Evolutionary conservation across 2,329 filamentous ascomycete species (phyloP), one percentile per base, ranked within the genome.

Genomic region (Orbilia javanica): DNA sequence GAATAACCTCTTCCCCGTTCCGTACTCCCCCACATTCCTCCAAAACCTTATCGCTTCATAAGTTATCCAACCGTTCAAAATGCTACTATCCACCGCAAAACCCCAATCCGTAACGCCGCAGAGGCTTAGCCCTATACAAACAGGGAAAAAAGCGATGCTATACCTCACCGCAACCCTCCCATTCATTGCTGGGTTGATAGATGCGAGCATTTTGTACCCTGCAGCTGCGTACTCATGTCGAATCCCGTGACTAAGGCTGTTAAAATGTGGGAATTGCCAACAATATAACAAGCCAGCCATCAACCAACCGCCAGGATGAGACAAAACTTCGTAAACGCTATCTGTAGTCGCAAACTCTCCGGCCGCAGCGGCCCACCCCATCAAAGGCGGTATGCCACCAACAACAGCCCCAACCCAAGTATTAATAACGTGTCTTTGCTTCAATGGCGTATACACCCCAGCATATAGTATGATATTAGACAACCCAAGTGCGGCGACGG

Each of bases 251-350:
- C 92, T 94, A 22, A 99, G 87, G 0, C 94, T 92, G 88, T 97
- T 98, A 86, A 99, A 99, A 85, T 99, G 96, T 2, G 96, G 94
- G 83, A 99, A 98, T 83, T 99, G 95, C 96, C 96, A 99, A 11
- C 94, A 92, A 81, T 97, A 97, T 4, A 99, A 86, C 5, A 98
- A 85, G 0, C 88, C 90, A 0, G 93, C 95, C 13, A 97, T 86
- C 0, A 98, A 86, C 96, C 96, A 99, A 3, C 95, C 96, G 4
- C 96, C 96, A 0, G 81, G 81, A 53, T 82, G 81, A 1, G 74
- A 78, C 0, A 82, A 71, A 25, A 70, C 67, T 50, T 70, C 68
- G 25, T 53, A 66, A 13, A 67, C 50, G 18, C 50, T 62, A 20
- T 67, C 69, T 15, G 75, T 79, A 4, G 75, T 73, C 7, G 94